phyloP scores from a whole-genome alignment of 495 filamentous ascomycete species.

The Aspergillus heteromorphus region DNA sequence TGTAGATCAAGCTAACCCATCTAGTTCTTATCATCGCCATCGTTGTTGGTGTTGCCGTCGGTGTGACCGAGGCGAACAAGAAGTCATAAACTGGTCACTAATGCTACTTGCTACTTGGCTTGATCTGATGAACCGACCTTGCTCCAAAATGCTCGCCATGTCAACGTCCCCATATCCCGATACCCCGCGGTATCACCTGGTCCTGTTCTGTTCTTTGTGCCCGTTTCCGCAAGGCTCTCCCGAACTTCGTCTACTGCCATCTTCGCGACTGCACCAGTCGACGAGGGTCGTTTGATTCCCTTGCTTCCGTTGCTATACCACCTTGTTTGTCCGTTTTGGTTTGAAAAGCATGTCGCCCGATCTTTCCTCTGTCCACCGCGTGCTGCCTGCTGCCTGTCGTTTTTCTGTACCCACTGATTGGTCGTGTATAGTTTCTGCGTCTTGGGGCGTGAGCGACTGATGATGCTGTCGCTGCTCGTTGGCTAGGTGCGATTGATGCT shows the following conservation, averaged over 20 bases:
- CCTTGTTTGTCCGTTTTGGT: conserved; percentile 6
- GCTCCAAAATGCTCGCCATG: not conserved
- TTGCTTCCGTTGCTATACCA: conserved; percentile 23
- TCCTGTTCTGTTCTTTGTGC: not conserved
- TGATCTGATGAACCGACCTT: not conserved
- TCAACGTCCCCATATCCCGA: not conserved
- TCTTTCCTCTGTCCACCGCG: not conserved
- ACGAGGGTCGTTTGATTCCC: conserved; percentile 5
- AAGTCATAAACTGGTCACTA: not conserved
- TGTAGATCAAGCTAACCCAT: not conserved
- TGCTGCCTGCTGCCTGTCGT: not conserved
- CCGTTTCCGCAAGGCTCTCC: not conserved
- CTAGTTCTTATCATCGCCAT: conserved; percentile 48
- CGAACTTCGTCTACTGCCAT: not conserved
- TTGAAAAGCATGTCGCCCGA: conserved; percentile 11
- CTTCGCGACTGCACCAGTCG: too few relatives aligned
- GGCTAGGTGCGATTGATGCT: conserved; percentile 20
- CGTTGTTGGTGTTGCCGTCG: conserved; percentile 46
- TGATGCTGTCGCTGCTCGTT: conserved; percentile 16
- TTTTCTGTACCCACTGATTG: conserved; percentile 14
- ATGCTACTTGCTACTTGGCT: not conserved
- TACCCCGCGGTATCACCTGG: not conserved
- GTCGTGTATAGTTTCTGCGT: conserved; percentile 20
- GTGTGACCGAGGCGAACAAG: conserved; percentile 37
- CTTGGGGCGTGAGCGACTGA: conserved; percentile 9